Evolutionary conservation across 2,329 filamentous ascomycete genomes (phyloP).

Genomic region (Penicillium thymicola): DNA sequence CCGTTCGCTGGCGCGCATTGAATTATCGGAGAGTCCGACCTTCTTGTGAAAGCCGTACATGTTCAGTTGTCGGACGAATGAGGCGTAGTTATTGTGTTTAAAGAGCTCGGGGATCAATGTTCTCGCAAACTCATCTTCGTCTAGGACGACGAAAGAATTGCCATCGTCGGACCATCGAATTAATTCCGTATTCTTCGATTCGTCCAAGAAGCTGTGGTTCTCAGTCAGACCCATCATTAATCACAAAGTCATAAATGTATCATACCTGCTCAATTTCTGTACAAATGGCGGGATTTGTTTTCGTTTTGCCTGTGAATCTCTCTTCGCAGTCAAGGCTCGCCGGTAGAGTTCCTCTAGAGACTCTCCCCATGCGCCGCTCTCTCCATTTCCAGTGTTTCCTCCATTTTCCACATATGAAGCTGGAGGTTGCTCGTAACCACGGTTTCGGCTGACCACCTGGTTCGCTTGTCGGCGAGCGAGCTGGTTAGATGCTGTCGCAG

Average conservation of each 20-base stretch:
- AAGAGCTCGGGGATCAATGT: slow-evolving; percentile 72
- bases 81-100: slow-evolving; percentile 77
- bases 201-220: slow-evolving; percentile 77
- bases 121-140: slow-evolving; percentile 85
- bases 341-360: slow-evolving; percentile 76
- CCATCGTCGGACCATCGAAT: slow-evolving; percentile 97
- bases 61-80: slow-evolving; percentile 69
- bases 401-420: slow-evolving; percentile 30
- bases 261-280: slow-evolving; percentile 93
- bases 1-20: slow-evolving; percentile 93
- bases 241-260: neutral
- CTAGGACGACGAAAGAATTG: slow-evolving; percentile 92
- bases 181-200: slow-evolving; percentile 86
- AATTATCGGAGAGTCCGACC: slow-evolving; percentile 90
- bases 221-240: slow-evolving; percentile 9
- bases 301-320: slow-evolving; percentile 81
- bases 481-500: slow-evolving; percentile 39
- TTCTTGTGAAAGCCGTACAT: slow-evolving; percentile 67
- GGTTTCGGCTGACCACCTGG: slow-evolving; percentile 37
- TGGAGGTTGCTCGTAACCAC: slow-evolving; percentile 38
- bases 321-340: slow-evolving; percentile 75
- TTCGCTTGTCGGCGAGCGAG: slow-evolving; percentile 37
- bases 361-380: slow-evolving; percentile 50
- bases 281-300: slow-evolving; percentile 98
- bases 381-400: slow-evolving; percentile 18